phyloP scores from a whole-genome alignment of 352 stramenopile genomes.

The Phytophthora cryptogea region DNA sequence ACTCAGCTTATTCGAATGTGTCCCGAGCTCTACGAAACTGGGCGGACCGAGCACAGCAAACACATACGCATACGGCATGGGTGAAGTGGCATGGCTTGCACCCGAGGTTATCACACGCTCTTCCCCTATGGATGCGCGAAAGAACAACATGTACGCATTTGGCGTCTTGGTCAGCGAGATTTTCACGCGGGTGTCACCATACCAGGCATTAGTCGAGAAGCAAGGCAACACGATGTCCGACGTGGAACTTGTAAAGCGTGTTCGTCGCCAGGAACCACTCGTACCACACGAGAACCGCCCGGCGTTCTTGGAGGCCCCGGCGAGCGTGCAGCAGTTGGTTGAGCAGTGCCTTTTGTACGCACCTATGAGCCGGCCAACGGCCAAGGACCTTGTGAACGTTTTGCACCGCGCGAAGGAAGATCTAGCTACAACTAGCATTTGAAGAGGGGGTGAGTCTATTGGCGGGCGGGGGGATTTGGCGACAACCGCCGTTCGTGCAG shows the following conservation, averaged over 20 bases:
- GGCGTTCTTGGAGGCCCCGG: constrained; percentile 45
- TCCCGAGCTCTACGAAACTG: constrained; percentile 43
- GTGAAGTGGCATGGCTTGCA: constrained; percentile 53
- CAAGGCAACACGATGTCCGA: constrained; percentile 61
- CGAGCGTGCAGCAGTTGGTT: constrained; percentile 46
- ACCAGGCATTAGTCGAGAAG: constrained; percentile 48
- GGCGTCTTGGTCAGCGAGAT: constrained; percentile 66
- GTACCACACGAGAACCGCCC: constrained; percentile 49
- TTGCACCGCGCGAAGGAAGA: constrained; percentile 47
- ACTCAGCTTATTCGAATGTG: constrained; percentile 61
- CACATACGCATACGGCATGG: constrained; percentile 47
- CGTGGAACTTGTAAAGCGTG: constrained; percentile 46
- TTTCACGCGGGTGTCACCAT: constrained; percentile 53
- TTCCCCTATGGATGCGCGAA: constrained; percentile 48
- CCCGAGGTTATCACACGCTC: constrained; percentile 58
- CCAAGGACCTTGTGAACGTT: constrained; percentile 51
- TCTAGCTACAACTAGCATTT: constrained; percentile 34
- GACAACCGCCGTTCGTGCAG: constrained; percentile 22
- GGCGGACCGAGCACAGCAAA: constrained; percentile 18
- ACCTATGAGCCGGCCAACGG: constrained; percentile 53
- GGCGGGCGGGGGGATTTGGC: constrained; percentile 21
- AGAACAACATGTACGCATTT: constrained; percentile 71
- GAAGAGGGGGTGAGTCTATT: constrained; percentile 32
- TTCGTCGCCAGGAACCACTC: constrained; percentile 40
- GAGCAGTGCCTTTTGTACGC: constrained; percentile 54